Conservation (phyloP, 768 basidiomycete species). For the Lactarius akahatsu region DNA sequence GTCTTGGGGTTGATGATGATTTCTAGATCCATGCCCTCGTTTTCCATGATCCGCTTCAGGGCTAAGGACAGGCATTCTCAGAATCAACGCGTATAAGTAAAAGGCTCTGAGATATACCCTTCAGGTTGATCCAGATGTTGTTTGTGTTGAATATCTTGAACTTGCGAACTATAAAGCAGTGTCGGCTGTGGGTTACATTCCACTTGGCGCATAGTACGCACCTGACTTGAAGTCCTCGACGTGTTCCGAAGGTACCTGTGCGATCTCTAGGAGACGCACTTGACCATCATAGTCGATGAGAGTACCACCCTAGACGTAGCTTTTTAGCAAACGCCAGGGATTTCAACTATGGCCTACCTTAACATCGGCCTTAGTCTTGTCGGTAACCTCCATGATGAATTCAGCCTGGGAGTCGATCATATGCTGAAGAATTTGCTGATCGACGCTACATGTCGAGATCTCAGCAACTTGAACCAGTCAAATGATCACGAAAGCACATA, state of each 20-base stretch:
- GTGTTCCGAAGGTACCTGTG: constrained; percentile 91
- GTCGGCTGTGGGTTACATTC: constrained; percentile 7
- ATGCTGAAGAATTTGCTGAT: constrained; percentile 69
- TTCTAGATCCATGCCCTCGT: constrained; percentile 84
- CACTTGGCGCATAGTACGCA: constrained; percentile 29
- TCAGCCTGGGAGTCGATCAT: constrained; percentile 82
- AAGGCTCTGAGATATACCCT: constrained; percentile 44
- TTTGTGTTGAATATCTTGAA: constrained; percentile 95
- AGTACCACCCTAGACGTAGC: constrained; percentile 63
- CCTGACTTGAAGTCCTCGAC: constrained; percentile 91
- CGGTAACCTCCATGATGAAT: constrained; percentile 94
- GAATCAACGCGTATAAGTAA: neutral
- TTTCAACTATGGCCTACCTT: constrained; percentile 37
- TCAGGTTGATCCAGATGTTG: constrained; percentile 78
- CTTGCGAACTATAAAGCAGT: constrained; percentile 56
- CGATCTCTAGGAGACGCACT: constrained; percentile 87
- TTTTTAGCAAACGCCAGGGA: constrained; percentile 4
- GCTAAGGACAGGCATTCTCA: constrained; percentile 44
- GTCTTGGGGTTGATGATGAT: constrained; percentile 93
- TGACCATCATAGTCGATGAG: constrained; percentile 89
- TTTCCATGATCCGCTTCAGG: constrained; percentile 87
- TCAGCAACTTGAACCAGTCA: constrained; percentile 4
- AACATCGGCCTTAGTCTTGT: constrained; percentile 91
- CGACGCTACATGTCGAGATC: constrained; percentile 22
- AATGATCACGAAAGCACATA: constrained; percentile 39